Conservation (phyloP, 83 land plant genomes). For the Thuja plicata region DNA sequence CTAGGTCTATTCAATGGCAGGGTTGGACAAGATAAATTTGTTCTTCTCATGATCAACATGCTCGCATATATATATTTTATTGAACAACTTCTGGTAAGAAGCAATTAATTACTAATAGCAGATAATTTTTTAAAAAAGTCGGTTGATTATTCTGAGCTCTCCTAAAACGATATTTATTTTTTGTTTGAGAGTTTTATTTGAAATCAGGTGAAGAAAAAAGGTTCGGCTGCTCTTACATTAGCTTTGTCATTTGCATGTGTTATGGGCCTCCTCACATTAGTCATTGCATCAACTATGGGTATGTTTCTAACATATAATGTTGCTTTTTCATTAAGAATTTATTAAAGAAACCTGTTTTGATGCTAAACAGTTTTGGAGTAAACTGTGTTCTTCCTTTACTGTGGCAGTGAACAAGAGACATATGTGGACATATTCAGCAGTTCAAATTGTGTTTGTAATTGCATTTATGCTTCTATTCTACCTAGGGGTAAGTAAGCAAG, state of each 20-base stretch:
- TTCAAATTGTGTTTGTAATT: constrained; percentile 66
- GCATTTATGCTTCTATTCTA: constrained; percentile 70
- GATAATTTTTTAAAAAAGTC: not conserved
- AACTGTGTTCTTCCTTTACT: constrained; percentile 3
- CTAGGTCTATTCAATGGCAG: constrained; percentile 18
- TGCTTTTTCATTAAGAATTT: not conserved
- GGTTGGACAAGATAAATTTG: constrained; percentile 80
- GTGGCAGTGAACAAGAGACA: constrained; percentile 55
- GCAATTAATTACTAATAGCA: not conserved
- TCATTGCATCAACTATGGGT: constrained; percentile 83
- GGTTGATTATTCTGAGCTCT: not conserved
- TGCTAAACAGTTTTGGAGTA: too few relatives aligned
- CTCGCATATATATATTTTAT: constrained; percentile 83
- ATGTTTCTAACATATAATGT: not conserved
- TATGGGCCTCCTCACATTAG: constrained; percentile 75
- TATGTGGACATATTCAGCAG: constrained; percentile 68
- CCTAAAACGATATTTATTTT: not conserved
- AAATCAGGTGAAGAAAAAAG: constrained; percentile 55
- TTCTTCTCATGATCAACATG: constrained; percentile 77
- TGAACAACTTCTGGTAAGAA: constrained; percentile 77
- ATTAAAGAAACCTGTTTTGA: too few relatives aligned
- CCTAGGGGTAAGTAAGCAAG: constrained; percentile 42
- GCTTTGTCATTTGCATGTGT: constrained; percentile 82
- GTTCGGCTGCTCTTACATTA: constrained; percentile 69
- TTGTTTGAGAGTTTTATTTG: not conserved